Conservation (phyloP, 768 basidiomycete genomes). For the Psilocybe sp. region DNA sequence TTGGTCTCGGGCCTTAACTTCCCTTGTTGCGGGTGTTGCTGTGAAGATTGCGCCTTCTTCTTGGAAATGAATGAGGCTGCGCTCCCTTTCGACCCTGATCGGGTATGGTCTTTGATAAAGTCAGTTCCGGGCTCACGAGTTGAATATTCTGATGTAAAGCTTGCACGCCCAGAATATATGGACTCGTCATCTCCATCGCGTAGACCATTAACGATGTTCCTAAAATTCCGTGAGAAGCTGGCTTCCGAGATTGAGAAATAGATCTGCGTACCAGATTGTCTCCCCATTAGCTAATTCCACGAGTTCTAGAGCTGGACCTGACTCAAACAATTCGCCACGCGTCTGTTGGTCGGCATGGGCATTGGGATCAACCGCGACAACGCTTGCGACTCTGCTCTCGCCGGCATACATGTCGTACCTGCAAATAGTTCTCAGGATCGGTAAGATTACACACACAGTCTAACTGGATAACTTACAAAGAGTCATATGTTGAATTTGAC, state of each 20-base stretch:
- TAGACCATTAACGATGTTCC: constrained; percentile 83
- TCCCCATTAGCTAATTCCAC: constrained; percentile 86
- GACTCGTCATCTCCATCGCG: constrained; percentile 76
- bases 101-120: constrained; percentile 72
- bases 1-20: constrained; percentile 79
- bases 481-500: constrained; percentile 71
- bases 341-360: constrained; percentile 27
- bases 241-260: constrained; percentile 2
- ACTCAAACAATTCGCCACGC: constrained; percentile 32
- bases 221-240: constrained; percentile 25
- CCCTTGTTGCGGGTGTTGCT: constrained; percentile 36
- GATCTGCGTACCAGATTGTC: constrained; percentile 68
- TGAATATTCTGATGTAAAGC: constrained; percentile 76
- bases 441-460: constrained; percentile 12
- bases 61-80: constrained; percentile 58
- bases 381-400: constrained; percentile 43
- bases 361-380: constrained; percentile 29
- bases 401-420: constrained; percentile 82
- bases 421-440: constrained; percentile 15
- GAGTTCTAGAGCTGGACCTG: constrained; percentile 69
- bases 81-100: constrained; percentile 66
- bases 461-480: constrained; percentile 61
- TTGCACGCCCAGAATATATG: constrained; percentile 61
- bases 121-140: constrained; percentile 47
- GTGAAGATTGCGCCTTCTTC: constrained; percentile 35